Evolutionary conservation across 1,284 basidiomycete genomes (phyloP).

Genomic region (Volvariella surrecta): DNA sequence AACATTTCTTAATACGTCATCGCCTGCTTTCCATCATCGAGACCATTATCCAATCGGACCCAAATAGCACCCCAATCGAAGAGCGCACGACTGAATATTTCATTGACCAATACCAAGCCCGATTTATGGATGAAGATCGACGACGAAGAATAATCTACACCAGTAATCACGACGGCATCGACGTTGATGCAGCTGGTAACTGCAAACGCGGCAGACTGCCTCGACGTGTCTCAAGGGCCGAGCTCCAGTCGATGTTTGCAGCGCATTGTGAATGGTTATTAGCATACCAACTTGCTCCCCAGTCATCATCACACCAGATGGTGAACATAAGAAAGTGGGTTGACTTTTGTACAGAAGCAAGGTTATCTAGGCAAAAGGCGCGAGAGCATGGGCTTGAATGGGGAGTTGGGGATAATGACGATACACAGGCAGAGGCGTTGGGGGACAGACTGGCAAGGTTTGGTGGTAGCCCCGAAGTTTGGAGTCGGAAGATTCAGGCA

Average conservation of each 20-base stretch:
- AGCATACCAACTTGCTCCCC: conserved; percentile 27
- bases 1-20: conserved; percentile 36
- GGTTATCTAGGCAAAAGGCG: conserved; percentile 21
- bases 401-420: conserved; percentile 2
- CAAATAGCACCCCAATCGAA: conserved; percentile 18
- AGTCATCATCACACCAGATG: conserved; percentile 15
- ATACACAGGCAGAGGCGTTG: conserved; percentile 6
- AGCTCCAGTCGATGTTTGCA: conserved; percentile 36
- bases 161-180: conserved; percentile 15
- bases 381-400: conserved; percentile 4
- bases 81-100: conserved; percentile 42
- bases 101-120: conserved; percentile 23
- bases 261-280: conserved; percentile 45
- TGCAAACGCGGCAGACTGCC: conserved; percentile 23
- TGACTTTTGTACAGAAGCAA: conserved; percentile 27
- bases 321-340: conserved; percentile 37
- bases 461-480: conserved; percentile 18
- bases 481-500: conserved; percentile 18
- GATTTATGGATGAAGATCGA: conserved; percentile 21
- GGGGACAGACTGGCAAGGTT: conserved; percentile 17
- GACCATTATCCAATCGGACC: conserved; percentile 24
- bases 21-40: conserved; percentile 25
- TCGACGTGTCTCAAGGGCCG: conserved; percentile 33
- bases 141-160: conserved; percentile 19
- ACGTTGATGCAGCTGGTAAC: conserved; percentile 21